Conservation (phyloP, 352 stramenopile species). For the Elongisporangium prolatum region DNA sequence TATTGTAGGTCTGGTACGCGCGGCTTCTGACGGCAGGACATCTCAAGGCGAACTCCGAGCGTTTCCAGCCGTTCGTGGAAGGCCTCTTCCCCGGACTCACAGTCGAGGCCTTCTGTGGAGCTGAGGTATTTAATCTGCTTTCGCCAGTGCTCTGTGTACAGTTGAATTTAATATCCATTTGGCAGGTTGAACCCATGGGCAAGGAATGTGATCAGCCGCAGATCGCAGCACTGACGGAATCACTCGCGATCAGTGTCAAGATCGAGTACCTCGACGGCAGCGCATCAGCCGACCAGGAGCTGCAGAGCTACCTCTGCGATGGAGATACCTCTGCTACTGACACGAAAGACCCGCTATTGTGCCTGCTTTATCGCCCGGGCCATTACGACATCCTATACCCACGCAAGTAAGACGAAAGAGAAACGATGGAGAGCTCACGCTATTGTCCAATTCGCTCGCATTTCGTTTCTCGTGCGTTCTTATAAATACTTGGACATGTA, state of each 20-base stretch:
- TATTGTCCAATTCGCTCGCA: neutral
- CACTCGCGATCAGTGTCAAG: slow-evolving; percentile 81
- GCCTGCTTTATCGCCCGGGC: slow-evolving; percentile 91
- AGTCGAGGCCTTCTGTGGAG: slow-evolving; percentile 81
- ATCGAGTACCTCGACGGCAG: slow-evolving; percentile 94
- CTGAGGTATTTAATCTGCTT: slow-evolving; percentile 31
- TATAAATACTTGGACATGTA: slow-evolving; percentile 96
- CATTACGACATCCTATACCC: slow-evolving; percentile 96
- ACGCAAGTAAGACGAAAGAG: slow-evolving; percentile 1
- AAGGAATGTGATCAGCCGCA: slow-evolving; percentile 92
- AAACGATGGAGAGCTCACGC: neutral
- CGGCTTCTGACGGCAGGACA: slow-evolving; percentile 77
- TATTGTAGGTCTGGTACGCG: slow-evolving; percentile 88
- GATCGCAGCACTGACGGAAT: slow-evolving; percentile 90
- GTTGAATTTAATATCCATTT: neutral
- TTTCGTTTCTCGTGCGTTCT: slow-evolving; percentile 3
- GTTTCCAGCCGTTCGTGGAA: slow-evolving; percentile 90
- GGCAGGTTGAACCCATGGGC: slow-evolving; percentile 90
- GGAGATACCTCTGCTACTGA: neutral
- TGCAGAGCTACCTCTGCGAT: slow-evolving; percentile 62
- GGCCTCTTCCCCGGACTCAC: slow-evolving; percentile 71
- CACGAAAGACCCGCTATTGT: slow-evolving; percentile 34
- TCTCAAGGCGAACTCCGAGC: slow-evolving; percentile 84
- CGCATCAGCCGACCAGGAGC: slow-evolving; percentile 29
- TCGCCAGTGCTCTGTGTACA: neutral